Evolutionary conservation across 2,329 filamentous ascomycete species (phyloP), one percentile per base, ranked within the genome.

Genomic region (Aspergillus hiratsukae): DNA sequence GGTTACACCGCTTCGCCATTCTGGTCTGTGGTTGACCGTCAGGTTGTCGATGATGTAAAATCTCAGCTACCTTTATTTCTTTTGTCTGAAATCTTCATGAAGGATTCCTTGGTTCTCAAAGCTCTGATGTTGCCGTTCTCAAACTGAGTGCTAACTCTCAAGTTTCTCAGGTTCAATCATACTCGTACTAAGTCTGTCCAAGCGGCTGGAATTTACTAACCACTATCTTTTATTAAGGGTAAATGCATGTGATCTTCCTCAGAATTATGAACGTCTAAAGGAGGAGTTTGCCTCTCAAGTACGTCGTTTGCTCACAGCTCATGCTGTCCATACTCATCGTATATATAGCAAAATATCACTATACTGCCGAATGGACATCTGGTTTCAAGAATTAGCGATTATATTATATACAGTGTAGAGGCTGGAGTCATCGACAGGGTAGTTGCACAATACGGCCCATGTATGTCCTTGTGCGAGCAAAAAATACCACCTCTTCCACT

Each of bases 391-490:
- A 87, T 87, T 75, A 97, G 92, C 87, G 93, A 97, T 82, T 97
- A 92, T 76, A 96, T 97, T 78, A 91, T 99, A 72, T 99, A 99
- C 83, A 96, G 89, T 76, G 94, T 99, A 75, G 93, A 97, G 77
- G 94, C 94, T 60, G 91, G 91, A 67, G 84, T 87, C 63, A 96
- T 99, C 74, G 89, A 91, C 72, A 83, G 83, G 64, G 90, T 97
- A 66, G 94, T 97, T 68, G 88, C 87, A 61, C 81, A 88, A 68
- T 99, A 91, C 75, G 94, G 92, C 62, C 93, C 93, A 66, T 97
- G 91, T 96, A 91, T 80, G 87, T 75, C 48, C 59, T 54, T 55
- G 45, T 40, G 50, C 51, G 25, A 63, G 56, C 41, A 55, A 59
- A 57, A 31, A 50, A 49, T 31, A 48, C 43, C 46, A 41, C 53